Conservation (phyloP, 1,284 basidiomycete genomes). For the Cryptococcus jaspeensis region DNA sequence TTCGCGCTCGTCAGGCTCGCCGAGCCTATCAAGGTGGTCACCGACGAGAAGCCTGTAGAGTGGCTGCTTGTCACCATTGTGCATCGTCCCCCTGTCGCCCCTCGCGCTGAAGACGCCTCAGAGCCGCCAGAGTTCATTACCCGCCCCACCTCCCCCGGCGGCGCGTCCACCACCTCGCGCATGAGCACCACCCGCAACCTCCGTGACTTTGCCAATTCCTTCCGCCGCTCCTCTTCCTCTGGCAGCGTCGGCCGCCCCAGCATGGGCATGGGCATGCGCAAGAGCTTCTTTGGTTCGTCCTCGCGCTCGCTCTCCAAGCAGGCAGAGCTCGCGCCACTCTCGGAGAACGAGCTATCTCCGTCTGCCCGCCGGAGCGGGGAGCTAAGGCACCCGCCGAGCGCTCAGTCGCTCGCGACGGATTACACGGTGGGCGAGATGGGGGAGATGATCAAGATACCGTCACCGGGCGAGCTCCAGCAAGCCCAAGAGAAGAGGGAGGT, state of each 20-base stretch:
- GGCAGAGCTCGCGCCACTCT: not conserved
- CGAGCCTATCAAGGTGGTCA: not conserved
- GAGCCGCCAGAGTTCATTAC: not conserved
- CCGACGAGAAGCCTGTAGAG: slow-evolving; percentile 16
- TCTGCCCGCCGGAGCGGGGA: no score
- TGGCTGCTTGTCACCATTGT: slow-evolving; percentile 38
- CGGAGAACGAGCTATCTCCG: not conserved
- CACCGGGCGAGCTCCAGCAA: not conserved
- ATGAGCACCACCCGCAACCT: slow-evolving; percentile 23
- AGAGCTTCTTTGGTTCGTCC: slow-evolving; percentile 8
- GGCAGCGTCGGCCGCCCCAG: slow-evolving; percentile 6
- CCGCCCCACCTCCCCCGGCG: slow-evolving; percentile 24
- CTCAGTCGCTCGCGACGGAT: slow-evolving; percentile 28
- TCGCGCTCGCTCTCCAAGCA: slow-evolving; percentile 1
- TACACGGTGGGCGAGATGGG: slow-evolving; percentile 35
- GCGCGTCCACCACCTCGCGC: slow-evolving; percentile 18
- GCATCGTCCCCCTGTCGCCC: slow-evolving; percentile 9
- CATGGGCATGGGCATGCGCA: not conserved
- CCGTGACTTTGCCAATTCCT: slow-evolving; percentile 23
- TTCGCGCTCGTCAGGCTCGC: slow-evolving; percentile 36
- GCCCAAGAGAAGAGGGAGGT: no score
- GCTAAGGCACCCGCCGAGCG: slow-evolving; percentile 3
- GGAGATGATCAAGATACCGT: slow-evolving; percentile 32
- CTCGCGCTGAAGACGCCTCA: not conserved
- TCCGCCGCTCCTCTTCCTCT: slow-evolving; percentile 24